Evolutionary conservation across 306 rosid genomes (phyloP).

Genomic region (Citrullus mucosospermus): DNA sequence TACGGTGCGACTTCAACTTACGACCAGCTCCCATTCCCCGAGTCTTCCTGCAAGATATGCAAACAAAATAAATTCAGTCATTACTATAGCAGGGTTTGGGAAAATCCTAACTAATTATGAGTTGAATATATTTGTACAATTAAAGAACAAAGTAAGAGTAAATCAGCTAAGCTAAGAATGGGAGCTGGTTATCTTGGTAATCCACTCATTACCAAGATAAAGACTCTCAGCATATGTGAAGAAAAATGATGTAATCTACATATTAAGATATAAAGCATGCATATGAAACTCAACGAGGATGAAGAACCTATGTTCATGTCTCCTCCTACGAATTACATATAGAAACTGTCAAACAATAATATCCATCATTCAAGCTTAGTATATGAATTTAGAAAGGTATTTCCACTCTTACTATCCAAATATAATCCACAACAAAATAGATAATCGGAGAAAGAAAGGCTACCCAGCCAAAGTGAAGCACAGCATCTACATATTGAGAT

Average conservation of each 20-base stretch:
- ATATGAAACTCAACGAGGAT: neutral
- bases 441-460: neutral
- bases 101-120: neutral
- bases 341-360: neutral
- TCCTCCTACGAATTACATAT: neutral
- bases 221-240: neutral
- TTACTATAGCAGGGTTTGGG: neutral
- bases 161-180: neutral
- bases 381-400: neutral
- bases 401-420: neutral
- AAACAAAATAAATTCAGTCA: neutral
- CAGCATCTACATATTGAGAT: neutral
- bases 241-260: neutral
- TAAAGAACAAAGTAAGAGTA: neutral
- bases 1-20: slow-evolving; percentile 23
- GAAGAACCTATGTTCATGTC: neutral
- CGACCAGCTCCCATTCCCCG: slow-evolving; percentile 33
- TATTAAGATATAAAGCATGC: neutral
- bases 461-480: no score
- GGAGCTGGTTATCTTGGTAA: no score
- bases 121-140: neutral
- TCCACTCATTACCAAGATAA: no score
- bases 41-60: slow-evolving; percentile 19
- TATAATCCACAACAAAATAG: neutral
- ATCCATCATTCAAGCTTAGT: neutral